Base-by-base conservation (phyloP, 164 flowering plant genomes). In the Piper betle region DNA sequence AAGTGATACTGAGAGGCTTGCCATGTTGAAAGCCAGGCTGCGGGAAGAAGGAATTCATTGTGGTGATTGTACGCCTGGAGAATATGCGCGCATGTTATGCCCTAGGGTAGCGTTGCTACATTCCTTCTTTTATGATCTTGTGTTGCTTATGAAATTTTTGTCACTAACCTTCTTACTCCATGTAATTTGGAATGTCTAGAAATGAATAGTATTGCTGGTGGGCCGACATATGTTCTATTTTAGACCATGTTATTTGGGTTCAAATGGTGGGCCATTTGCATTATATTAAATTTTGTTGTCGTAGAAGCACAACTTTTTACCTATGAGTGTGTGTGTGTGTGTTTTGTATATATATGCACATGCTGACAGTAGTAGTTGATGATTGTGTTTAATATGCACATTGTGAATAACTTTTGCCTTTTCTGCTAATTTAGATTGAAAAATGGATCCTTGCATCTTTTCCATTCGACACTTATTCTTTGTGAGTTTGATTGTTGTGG, bases 11-110 rank as follows among this genome's bases (percentile, higher is more conserved):
- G 64, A 43, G 39, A n/a, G 17, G 19, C 63, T 66, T 13, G 46
- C 48, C 4, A 58, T 37, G 37, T 61, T 66, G 63, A 66, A 61
- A 55, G 56, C 6, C 46, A 68, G 37, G 43, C 53, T 68, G 57
- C 57, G 58, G 57, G 20, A 20, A 19, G 61, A 50, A 58, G 70
- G 65, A 19, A 68, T 68, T 39, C 6, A 39, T 4, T 57, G 61
- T 40, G 70, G 50, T 17, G 13, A 55, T 37, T 57, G 57, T 39
- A 57, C 13, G 39, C 65, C 57, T 17, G 62, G 61, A 20, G 18
- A 53, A 46, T 62, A 63, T 58, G 38, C 11, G 11, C 40, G 33
- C 50, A 8, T 55, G 59, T 57, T 53, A 17, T 70, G 72, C 63
- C 60, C 64, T n/a, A 19, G 42, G 64, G 57, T 40, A 18, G 11